phyloP scores from a whole-genome alignment of 495 filamentous ascomycete genomes.

The Bathelium albidoporum region DNA sequence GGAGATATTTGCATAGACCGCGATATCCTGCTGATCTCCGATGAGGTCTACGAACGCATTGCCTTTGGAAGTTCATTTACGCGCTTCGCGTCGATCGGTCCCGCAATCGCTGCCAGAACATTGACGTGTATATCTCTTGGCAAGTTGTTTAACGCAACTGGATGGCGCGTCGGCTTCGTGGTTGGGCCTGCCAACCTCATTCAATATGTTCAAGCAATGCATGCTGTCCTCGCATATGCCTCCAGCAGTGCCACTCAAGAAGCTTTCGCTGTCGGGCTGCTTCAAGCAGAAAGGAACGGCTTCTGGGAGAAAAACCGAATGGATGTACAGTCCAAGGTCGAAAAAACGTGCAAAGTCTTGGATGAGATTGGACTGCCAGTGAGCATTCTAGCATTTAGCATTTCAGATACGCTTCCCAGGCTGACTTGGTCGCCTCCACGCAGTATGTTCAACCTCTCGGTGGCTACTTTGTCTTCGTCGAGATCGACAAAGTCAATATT shows the following conservation, averaged over 20 bases:
- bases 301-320: slow-evolving; percentile 13
- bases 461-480: slow-evolving; percentile 12
- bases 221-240: slow-evolving; percentile 10
- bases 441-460: slow-evolving; percentile 13
- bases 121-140: slow-evolving; percentile 13
- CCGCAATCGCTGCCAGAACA: slow-evolving; percentile 8
- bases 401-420: neutral
- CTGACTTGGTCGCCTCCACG: neutral
- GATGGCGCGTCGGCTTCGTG: slow-evolving; percentile 17
- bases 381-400: neutral
- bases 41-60: slow-evolving; percentile 7
- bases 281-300: slow-evolving; percentile 14
- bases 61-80: neutral
- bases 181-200: slow-evolving; percentile 15
- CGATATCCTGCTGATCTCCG: slow-evolving; percentile 12
- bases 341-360: slow-evolving; percentile 9
- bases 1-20: slow-evolving; percentile 15
- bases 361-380: slow-evolving; percentile 9
- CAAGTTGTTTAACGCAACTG: slow-evolving; percentile 17
- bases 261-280: slow-evolving; percentile 9
- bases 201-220: slow-evolving; percentile 6
- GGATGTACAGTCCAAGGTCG: slow-evolving; percentile 10
- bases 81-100: slow-evolving; percentile 9
- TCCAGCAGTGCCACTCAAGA: slow-evolving; percentile 13
- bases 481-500: slow-evolving; percentile 6